phyloP scores from a whole-genome alignment of 2,329 filamentous ascomycete genomes.

The Epichloe glyceriae region DNA sequence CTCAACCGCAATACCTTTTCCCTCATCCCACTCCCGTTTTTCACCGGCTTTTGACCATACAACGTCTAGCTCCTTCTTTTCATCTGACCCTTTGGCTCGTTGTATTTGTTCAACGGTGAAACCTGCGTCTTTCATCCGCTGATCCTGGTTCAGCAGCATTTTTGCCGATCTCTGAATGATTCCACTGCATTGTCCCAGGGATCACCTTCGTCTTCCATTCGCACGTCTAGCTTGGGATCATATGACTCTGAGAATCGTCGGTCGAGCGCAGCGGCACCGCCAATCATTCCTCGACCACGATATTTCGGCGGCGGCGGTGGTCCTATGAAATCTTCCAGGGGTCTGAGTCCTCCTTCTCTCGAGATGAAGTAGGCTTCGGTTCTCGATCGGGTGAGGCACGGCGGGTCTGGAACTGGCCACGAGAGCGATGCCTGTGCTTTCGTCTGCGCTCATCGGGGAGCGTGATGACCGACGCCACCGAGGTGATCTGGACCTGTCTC shows the following conservation, averaged over 20 bases:
- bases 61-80: conserved; percentile 48
- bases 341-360: conserved; percentile 40
- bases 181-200: conserved; percentile 73
- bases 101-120: conserved; percentile 65
- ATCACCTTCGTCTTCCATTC: conserved; percentile 34
- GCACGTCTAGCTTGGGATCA: conserved; percentile 43
- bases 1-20: conserved; percentile 25
- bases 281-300: conserved; percentile 58
- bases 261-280: conserved; percentile 57
- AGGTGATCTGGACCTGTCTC: conserved; percentile 14
- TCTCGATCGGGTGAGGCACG: background rate
- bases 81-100: conserved; percentile 42
- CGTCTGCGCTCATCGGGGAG: conserved; percentile 17
- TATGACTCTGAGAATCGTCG: conserved; percentile 61
- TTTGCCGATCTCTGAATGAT: conserved; percentile 64
- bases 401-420: background rate
- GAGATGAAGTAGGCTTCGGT: background rate
- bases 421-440: conserved; percentile 22
- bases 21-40: conserved; percentile 45
- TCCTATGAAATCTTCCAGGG: conserved; percentile 63
- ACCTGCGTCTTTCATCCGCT: conserved; percentile 62
- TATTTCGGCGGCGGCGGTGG: conserved; percentile 45
- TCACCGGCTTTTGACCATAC: conserved; percentile 61
- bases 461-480: conserved; percentile 16
- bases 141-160: conserved; percentile 63